Conservation (phyloP, 1,284 basidiomycete species). For the Cystobasidiaceae sp. region DNA sequence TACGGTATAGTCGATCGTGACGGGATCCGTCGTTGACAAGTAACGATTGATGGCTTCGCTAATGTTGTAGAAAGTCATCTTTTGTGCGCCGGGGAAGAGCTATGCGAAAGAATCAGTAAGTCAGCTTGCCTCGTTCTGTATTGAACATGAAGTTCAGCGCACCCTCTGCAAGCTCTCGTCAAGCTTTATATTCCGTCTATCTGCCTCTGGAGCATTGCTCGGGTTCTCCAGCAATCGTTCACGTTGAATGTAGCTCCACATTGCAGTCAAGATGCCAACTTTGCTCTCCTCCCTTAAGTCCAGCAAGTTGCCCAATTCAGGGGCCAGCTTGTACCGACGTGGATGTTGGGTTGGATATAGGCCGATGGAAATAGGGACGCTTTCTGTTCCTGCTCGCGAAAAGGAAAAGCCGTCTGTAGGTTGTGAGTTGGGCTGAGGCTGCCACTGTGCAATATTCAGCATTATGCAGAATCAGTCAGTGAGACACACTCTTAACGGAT, state of each 20-base stretch:
- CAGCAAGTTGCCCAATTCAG: conserved; percentile 70
- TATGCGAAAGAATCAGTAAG: conserved; percentile 42
- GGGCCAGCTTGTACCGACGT: conserved; percentile 73
- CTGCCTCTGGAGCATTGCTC: conserved; percentile 49
- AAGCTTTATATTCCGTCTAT: conserved; percentile 69
- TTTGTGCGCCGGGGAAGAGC: conserved; percentile 61
- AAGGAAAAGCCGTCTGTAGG: conserved; percentile 21
- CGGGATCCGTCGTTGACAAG: conserved; percentile 73
- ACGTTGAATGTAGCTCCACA: conserved; percentile 92
- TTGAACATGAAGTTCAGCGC: not conserved
- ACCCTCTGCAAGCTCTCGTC: conserved; percentile 62
- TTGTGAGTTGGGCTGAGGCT: not conserved
- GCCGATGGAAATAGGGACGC: conserved; percentile 65
- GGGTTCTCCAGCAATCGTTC: conserved; percentile 80
- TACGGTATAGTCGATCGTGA: conserved; percentile 70
- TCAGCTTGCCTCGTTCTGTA: conserved; percentile 35
- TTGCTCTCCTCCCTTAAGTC: conserved; percentile 82
- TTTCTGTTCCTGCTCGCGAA: conserved; percentile 11
- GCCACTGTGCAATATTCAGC: conserved; percentile 1
- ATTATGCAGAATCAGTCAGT: not conserved
- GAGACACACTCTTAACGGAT: not conserved
- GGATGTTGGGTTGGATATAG: conserved; percentile 81
- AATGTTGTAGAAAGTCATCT: conserved; percentile 67
- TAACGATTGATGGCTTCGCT: conserved; percentile 78
- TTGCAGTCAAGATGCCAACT: conserved; percentile 69